Evolutionary conservation across 495 filamentous ascomycete species (phyloP).

Genomic region (Diplogelasinospora grovesii): DNA sequence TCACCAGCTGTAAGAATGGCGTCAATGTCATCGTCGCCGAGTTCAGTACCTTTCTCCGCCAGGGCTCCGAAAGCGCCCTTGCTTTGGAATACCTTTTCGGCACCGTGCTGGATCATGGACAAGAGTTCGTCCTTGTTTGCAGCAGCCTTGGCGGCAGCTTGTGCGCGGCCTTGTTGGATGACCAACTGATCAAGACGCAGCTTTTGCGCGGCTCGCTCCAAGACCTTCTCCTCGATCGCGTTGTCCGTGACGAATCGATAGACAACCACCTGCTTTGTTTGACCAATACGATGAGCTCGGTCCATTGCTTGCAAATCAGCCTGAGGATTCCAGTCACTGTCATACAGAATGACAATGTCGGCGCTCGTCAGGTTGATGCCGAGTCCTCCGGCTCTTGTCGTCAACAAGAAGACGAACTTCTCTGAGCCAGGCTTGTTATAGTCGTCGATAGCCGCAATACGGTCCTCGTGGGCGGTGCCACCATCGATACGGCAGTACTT

Average conservation of each 20-base stretch:
- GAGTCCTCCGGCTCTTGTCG: conserved; percentile 92
- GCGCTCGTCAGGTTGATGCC: conserved; percentile 96
- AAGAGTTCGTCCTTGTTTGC: conserved; percentile 94
- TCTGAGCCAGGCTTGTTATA: conserved; percentile 95
- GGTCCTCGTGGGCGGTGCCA: conserved; percentile 93
- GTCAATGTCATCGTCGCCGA: conserved; percentile 86
- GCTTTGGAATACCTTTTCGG: conserved; percentile 80
- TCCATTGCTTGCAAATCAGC: conserved; percentile 99
- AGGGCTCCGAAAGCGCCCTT: conserved; percentile 53
- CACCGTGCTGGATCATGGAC: conserved; percentile 97
- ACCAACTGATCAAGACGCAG: conserved; percentile 96
- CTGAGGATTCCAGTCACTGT: conserved; percentile 99
- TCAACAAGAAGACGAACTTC: conserved; percentile 97
- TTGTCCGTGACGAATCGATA: conserved; percentile 97
- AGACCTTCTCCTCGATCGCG: conserved; percentile 96
- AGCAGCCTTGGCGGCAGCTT: conserved; percentile 76
- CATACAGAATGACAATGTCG: conserved; percentile 96
- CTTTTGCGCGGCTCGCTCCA: conserved; percentile 96
- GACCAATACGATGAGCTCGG: conserved; percentile 94
- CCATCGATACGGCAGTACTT: conserved; percentile 98
- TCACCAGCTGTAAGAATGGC: conserved; percentile 80
- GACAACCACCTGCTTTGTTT: conserved; percentile 95
- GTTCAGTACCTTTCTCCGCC: conserved; percentile 51
- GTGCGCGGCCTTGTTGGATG: conserved; percentile 96
- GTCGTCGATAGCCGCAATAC: conserved; percentile 94